Conservation (phyloP, 78 protist genomes). For the Cavenderia fasciculata region DNA sequence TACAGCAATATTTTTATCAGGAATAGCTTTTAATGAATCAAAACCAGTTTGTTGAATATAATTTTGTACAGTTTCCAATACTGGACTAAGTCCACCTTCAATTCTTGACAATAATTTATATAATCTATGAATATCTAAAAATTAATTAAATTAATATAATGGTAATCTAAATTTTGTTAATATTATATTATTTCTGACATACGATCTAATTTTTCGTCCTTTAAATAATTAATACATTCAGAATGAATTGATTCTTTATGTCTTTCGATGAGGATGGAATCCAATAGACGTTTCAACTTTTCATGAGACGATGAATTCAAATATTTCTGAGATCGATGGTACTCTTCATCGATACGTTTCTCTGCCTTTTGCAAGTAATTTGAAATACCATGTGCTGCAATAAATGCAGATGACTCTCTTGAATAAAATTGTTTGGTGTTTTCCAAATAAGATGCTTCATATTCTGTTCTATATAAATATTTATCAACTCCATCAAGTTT, state of each 20-base stretch:
- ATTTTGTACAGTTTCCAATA: conserved; percentile 69
- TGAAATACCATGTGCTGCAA: conserved; percentile 44
- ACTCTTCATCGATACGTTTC: conserved; percentile 71
- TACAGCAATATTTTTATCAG: conserved; percentile 45
- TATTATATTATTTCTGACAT: neutral
- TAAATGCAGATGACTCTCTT: conserved; percentile 65
- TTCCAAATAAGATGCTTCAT: conserved; percentile 60
- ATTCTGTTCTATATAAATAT: conserved; percentile 57
- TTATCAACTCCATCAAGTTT: conserved; percentile 71
- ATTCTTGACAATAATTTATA: conserved; percentile 79
- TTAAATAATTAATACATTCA: conserved; percentile 79
- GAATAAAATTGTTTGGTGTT: conserved; percentile 65
- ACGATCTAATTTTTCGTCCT: conserved; percentile 75
- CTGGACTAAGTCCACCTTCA: conserved; percentile 76
- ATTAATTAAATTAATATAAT: neutral
- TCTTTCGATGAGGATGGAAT: conserved; percentile 50
- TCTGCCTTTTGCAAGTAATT: conserved; percentile 78
- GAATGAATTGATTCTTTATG: conserved; percentile 64
- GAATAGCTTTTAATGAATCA: conserved; percentile 44
- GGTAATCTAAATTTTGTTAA: neutral
- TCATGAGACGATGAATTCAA: conserved; percentile 40
- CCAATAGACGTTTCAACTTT: conserved; percentile 33
- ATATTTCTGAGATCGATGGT: conserved; percentile 50
- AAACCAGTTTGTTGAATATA: conserved; percentile 68
- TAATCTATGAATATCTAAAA: conserved; percentile 57